phyloP scores from a whole-genome alignment of 371 early-diverging fungal genomes.

The Actinomucor elegans region DNA sequence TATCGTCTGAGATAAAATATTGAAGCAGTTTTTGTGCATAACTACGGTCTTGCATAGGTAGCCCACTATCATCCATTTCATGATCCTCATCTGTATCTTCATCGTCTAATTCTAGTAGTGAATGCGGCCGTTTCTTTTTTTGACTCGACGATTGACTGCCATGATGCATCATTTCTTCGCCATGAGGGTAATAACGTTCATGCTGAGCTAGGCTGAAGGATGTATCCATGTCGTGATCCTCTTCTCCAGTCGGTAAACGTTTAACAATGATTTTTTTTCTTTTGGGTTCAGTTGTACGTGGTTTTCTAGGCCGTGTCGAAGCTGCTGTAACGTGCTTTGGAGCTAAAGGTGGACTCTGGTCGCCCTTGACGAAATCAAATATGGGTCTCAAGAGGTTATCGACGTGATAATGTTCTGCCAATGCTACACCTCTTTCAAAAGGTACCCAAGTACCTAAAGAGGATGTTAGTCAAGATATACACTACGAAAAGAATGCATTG shows the following conservation, averaged over 20 bases:
- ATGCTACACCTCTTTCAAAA: slow-evolving; percentile 68
- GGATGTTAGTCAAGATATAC: background rate
- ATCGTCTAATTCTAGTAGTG: background rate
- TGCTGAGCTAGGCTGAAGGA: no score
- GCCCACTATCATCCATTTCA: background rate
- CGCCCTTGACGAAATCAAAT: slow-evolving; percentile 32
- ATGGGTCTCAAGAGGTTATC: slow-evolving; percentile 10
- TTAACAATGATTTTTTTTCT: slow-evolving; percentile 7
- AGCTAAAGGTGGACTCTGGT: slow-evolving; percentile 42
- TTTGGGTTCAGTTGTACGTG: slow-evolving; percentile 9
- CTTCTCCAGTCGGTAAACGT: background rate
- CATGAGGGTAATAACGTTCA: no score
- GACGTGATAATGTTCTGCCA: slow-evolving; percentile 55
- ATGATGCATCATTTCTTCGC: background rate
- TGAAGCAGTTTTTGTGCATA: slow-evolving; percentile 50
- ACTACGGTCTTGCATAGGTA: slow-evolving; percentile 9
- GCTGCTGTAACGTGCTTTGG: slow-evolving; percentile 36
- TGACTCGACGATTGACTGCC: background rate
- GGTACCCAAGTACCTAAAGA: slow-evolving; percentile 69
- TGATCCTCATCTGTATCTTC: slow-evolving; percentile 51
- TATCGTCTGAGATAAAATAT: slow-evolving; percentile 67
- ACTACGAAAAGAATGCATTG: background rate
- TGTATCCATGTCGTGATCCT: background rate
- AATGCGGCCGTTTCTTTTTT: slow-evolving; percentile 28
- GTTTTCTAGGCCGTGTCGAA: slow-evolving; percentile 11